Conservation (phyloP, 306 rosid genomes). For the Begonia loranthoides region DNA sequence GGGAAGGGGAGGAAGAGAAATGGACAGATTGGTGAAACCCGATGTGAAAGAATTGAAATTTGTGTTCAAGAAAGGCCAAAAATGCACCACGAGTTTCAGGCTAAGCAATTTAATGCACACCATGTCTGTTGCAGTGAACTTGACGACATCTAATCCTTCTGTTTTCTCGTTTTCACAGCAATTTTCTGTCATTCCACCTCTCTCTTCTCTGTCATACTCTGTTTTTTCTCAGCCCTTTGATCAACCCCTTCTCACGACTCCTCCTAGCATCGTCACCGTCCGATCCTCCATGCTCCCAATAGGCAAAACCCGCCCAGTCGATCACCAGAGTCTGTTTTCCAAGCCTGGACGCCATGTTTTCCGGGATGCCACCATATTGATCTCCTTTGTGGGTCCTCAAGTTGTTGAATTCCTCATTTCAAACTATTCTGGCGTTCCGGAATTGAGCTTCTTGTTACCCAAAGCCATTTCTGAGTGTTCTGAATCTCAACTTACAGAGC, state of each 20-base stretch:
- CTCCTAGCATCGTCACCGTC: constrained; percentile 43
- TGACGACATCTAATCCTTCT: constrained; percentile 53
- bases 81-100: constrained; percentile 45
- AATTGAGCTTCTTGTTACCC: constrained; percentile 13
- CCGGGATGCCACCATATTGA: constrained; percentile 52
- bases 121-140: constrained; percentile 82
- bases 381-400: constrained; percentile 48
- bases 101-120: constrained; percentile 85
- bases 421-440: constrained; percentile 10
- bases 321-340: constrained; percentile 56
- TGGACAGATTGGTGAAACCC: constrained; percentile 86
- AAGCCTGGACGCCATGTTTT: constrained; percentile 65
- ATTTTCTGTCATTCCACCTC: constrained; percentile 57
- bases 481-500: constrained; percentile 24
- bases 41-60: constrained; percentile 59
- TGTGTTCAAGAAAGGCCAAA: constrained; percentile 34
- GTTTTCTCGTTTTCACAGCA: constrained; percentile 34
- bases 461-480: constrained; percentile 47
- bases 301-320: constrained; percentile 51
- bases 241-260: constrained; percentile 36
- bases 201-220: constrained; percentile 44
- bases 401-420: constrained; percentile 41
- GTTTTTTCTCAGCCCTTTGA: constrained; percentile 27
- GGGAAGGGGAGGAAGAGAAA: constrained; percentile 1
- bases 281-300: constrained; percentile 64